phyloP scores from a whole-genome alignment of 257 asterid species.

The Marsdenia floribunda region DNA sequence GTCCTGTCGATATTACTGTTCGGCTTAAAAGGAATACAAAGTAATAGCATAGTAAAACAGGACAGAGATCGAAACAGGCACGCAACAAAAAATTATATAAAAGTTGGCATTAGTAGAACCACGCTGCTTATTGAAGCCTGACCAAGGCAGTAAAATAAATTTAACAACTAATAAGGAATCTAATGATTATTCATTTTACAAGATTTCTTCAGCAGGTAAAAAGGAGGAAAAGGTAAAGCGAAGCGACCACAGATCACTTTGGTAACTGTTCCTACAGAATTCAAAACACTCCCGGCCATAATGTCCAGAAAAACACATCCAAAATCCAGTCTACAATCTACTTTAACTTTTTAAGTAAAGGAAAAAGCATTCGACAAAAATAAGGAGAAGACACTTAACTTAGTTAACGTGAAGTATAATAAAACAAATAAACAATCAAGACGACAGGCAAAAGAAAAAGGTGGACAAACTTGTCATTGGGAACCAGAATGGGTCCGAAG shows the following conservation, averaged over 20 bases:
- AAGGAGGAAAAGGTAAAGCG: not conserved
- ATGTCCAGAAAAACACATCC: not conserved
- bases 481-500: conserved; percentile 89
- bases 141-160: not conserved
- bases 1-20: not conserved
- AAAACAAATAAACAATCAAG: not conserved
- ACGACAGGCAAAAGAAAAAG: not conserved
- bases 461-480: conserved; percentile 55
- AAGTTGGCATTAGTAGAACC: not conserved
- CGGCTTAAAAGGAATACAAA: not conserved
- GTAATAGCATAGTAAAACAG: not conserved
- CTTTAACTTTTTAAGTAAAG: not conserved
- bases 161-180: not conserved
- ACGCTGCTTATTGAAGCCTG: not conserved
- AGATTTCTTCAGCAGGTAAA: not conserved
- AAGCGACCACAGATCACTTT: not conserved
- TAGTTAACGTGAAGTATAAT: not conserved
- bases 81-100: not conserved
- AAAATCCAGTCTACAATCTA: not conserved
- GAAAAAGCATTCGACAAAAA: not conserved
- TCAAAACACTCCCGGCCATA: not conserved
- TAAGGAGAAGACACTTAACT: not conserved
- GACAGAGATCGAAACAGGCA: not conserved
- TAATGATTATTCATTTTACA: not conserved
- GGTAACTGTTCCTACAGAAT: not conserved